Base-by-base conservation (phyloP, 2,329 filamentous ascomycete species). In the Fusarium fujikuroi region DNA sequence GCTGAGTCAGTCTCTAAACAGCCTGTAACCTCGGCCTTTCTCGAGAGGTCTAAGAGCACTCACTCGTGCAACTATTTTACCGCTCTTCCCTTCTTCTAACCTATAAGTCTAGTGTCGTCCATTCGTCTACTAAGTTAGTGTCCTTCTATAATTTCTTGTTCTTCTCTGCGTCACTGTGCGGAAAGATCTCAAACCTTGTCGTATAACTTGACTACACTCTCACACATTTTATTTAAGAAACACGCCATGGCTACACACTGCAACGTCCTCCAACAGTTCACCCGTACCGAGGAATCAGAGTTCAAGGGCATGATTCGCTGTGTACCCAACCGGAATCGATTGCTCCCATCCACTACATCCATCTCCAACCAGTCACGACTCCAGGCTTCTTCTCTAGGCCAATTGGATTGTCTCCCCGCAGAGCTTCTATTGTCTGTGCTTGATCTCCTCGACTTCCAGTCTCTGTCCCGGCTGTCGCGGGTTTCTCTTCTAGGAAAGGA, bases 391-490 rank as follows among this genome's bases (percentile, higher is more conserved):
- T 79, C 74, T 32, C 47, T 79, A 25, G 79, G 79, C 30, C 72
- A 67, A 43, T 72, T 81, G 47, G 76, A 78, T 28, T 59, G 53
- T 16, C 60, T 82, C 21, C 76, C 80, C 6, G 54, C 66, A 16
- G 76, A 80, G 54, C 60, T 81, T 16, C 57, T 78, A 28, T 61
- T 75, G 14, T 60, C 77, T 42, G 71, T 75, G 16, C 70, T 77
- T 46, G 73, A 74, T 36, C 61, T 77, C 42, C 80, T 80, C 34
- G 76, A 79, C 47, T 77, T 79, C 46, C 75, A 70, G 42, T 78
- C 78, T n/a, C 63, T 79, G 30, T 72, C 72, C 58, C 80, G 78
- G 61, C 66, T 81, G 52, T 78, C 79, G 19, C 70, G 64, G 40
- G 68, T 70, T n/a, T 79, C 74, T 23, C 25, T 74, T 25, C 58